A percentile compares a stretch with the other conserved stretches of the same genome.
Evolutionary conservation across 345 rosid species (phyloP).

Genomic region (Atalantia buxifolia): DNA sequence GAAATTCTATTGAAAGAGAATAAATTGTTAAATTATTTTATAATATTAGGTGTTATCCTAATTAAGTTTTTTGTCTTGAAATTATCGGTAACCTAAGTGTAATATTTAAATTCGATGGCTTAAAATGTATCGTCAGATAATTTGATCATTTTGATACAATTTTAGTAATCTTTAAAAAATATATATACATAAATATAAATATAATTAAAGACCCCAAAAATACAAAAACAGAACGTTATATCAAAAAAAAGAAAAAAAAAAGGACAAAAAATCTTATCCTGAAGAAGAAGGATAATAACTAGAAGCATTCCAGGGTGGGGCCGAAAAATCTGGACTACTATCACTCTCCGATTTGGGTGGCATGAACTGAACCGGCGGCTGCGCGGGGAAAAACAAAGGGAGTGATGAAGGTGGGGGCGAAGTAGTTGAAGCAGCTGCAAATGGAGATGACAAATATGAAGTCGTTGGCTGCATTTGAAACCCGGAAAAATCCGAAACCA

Average conservation of each 20-base stretch:
- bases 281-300: slow-evolving; percentile 27
- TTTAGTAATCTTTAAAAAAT: no score
- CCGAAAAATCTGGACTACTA: background rate
- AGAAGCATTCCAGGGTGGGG: slow-evolving; percentile 23
- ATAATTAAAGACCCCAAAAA: background rate
- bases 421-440: slow-evolving; percentile 21
- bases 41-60: no score
- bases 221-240: background rate
- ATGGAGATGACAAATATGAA: slow-evolving; percentile 33
- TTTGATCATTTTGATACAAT: no score
- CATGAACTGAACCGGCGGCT: slow-evolving; percentile 7
- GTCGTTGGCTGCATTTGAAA: slow-evolving; percentile 25
- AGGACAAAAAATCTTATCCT: background rate
- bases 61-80: no score
- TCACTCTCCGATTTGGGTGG: slow-evolving; percentile 8
- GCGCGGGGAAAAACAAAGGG: slow-evolving; percentile 17
- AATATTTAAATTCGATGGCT: no score
- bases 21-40: no score
- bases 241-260: background rate
- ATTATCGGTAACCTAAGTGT: no score
- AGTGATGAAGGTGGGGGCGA: slow-evolving; percentile 13
- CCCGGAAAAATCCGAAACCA: slow-evolving; percentile 14
- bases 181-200: background rate
- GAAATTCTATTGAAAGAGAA: no score
- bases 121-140: no score